Evolutionary conservation across 257 asterid genomes (phyloP).

Genomic region (Apocynum venetum): DNA sequence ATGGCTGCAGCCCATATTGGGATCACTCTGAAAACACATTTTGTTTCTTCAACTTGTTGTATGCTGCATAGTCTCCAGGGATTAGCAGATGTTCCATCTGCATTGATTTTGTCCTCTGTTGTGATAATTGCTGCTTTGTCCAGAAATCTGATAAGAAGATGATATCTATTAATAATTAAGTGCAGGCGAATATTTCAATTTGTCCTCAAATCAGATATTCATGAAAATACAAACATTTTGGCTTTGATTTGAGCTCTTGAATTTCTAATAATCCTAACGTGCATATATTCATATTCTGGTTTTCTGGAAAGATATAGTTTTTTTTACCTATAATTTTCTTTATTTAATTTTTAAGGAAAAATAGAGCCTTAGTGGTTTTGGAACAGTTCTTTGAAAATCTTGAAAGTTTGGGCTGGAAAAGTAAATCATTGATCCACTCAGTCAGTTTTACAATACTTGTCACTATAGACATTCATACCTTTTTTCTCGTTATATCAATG

Average conservation of each 20-base stretch:
- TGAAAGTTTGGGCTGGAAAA: too few relatives aligned
- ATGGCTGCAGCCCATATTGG: slow-evolving; percentile 63
- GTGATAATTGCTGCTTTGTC: slow-evolving; percentile 68
- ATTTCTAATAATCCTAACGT: background rate
- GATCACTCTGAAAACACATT: slow-evolving; percentile 52
- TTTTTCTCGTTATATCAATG: too few relatives aligned
- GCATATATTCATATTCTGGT: too few relatives aligned
- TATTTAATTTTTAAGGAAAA: too few relatives aligned
- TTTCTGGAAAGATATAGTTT: too few relatives aligned
- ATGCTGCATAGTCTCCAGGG: slow-evolving; percentile 61
- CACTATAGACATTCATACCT: too few relatives aligned
- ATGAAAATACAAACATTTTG: background rate
- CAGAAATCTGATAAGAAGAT: slow-evolving; percentile 36
- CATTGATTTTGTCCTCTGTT: slow-evolving; percentile 34
- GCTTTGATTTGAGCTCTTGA: background rate
- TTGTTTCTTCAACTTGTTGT: slow-evolving; percentile 73
- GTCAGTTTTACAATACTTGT: too few relatives aligned
- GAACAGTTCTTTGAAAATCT: too few relatives aligned
- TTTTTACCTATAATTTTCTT: too few relatives aligned
- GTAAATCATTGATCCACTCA: too few relatives aligned
- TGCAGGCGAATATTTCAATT: background rate
- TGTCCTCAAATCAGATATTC: background rate
- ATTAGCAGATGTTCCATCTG: slow-evolving; percentile 48
- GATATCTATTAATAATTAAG: background rate
- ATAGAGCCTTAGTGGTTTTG: too few relatives aligned